These are phyloP conservation scores for Petasospora fabianii DNA, from an alignment of 1,139 yeast genomes.

Conservation along the genomic window DNA sequence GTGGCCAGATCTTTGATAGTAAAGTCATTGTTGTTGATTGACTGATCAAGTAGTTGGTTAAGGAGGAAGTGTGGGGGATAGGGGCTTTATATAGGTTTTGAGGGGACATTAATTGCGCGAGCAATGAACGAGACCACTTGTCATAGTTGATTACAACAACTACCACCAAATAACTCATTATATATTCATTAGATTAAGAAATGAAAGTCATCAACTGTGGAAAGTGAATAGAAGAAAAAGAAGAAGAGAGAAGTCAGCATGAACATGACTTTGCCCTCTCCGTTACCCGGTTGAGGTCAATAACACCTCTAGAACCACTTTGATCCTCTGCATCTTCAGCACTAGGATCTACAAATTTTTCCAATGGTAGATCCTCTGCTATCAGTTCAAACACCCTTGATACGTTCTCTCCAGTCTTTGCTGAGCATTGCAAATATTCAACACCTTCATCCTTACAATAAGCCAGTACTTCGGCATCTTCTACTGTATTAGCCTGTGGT, in stretches of 20 bases:
- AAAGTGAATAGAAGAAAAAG: no score
- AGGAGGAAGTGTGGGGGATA: not conserved
- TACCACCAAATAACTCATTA: no score
- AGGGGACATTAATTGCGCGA: no score
- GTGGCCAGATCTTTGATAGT: not conserved
- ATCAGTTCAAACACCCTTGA: slow-evolving; percentile 50
- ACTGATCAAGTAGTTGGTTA: not conserved
- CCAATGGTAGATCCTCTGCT: slow-evolving; percentile 25
- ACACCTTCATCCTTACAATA: slow-evolving; percentile 26
- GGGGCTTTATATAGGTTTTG: no score
- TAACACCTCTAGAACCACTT: slow-evolving; percentile 1
- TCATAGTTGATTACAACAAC: no score
- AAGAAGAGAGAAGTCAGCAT: no score
- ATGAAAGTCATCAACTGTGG: no score
- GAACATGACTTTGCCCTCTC: slow-evolving; percentile 7
- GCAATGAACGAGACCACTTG: no score
- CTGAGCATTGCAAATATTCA: slow-evolving; percentile 73
- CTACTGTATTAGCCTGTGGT: slow-evolving; percentile 24
- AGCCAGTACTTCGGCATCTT: slow-evolving; percentile 11
- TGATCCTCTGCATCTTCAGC: slow-evolving; percentile 4
- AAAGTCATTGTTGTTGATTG: not conserved
- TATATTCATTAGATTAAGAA: no score
- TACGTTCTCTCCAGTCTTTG: slow-evolving; percentile 76
- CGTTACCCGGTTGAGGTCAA: slow-evolving; percentile 13
- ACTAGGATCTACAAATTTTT: slow-evolving; percentile 13